Evolutionary conservation across 1,139 yeast species (phyloP).

Genomic region (Candida dubliniensis): DNA sequence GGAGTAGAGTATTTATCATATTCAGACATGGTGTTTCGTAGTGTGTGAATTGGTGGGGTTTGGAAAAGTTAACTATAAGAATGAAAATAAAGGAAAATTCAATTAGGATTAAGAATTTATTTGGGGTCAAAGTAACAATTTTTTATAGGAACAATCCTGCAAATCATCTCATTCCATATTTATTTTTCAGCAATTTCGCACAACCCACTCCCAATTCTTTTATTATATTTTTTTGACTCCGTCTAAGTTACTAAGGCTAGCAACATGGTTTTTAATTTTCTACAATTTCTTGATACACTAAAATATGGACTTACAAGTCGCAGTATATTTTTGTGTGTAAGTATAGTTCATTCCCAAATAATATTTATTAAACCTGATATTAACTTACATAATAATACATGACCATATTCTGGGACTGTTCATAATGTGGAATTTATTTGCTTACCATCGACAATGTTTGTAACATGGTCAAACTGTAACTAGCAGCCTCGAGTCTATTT

Average conservation of each 20-base stretch:
- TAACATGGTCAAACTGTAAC: too few relatives aligned
- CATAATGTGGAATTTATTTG: too few relatives aligned
- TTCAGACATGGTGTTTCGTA: slow-evolving; percentile 27
- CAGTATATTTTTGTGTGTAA: too few relatives aligned
- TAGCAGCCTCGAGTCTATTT: too few relatives aligned
- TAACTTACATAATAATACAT: too few relatives aligned
- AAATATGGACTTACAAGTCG: too few relatives aligned
- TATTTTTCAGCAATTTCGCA: not conserved
- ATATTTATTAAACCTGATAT: too few relatives aligned
- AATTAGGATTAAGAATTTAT: not conserved
- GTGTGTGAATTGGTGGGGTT: not conserved
- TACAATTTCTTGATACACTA: too few relatives aligned
- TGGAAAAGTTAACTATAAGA: not conserved
- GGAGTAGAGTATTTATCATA: slow-evolving; percentile 86
- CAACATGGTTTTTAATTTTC: too few relatives aligned
- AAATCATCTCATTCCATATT: not conserved
- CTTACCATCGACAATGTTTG: too few relatives aligned
- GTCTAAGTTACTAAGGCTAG: not conserved
- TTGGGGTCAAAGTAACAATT: not conserved
- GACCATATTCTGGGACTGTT: too few relatives aligned
- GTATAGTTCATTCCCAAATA: too few relatives aligned
- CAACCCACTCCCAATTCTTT: not conserved
- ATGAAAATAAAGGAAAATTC: not conserved
- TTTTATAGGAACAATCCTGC: not conserved
- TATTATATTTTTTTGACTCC: not conserved